Evolutionary conservation across 2,329 filamentous ascomycete species (phyloP).

Genomic region (Aurifilum marmelostoma): DNA sequence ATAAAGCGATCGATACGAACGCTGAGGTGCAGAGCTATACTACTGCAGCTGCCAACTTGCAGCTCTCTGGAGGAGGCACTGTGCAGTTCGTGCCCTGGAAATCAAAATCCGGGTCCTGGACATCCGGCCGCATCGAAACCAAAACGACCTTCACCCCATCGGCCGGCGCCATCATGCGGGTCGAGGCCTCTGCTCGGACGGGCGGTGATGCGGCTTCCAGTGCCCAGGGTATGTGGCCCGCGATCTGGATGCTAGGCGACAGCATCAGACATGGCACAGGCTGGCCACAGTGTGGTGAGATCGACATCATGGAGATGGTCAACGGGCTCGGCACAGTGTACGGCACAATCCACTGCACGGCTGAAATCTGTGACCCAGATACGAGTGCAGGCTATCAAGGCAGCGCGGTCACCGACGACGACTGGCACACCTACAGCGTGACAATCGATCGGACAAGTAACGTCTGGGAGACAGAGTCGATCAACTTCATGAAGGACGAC

Average conservation of each 20-base stretch:
- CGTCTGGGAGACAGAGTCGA: constrained; percentile 52
- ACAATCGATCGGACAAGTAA: constrained; percentile 52
- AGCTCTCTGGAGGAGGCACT: constrained; percentile 53
- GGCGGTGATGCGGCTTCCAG: constrained; percentile 42
- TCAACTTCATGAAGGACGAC: constrained; percentile 56
- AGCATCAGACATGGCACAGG: constrained; percentile 48
- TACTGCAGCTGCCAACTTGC: constrained; percentile 49
- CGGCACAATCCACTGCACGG: constrained; percentile 58
- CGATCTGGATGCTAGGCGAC: constrained; percentile 61
- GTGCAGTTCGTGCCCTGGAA: constrained; percentile 55
- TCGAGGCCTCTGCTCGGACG: constrained; percentile 52
- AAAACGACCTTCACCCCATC: constrained; percentile 50
- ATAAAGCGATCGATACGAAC: constrained; percentile 50
- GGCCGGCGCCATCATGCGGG: constrained; percentile 48
- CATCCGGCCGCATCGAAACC: constrained; percentile 58
- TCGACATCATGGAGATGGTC: constrained; percentile 61
- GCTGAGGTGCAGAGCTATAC: constrained; percentile 57
- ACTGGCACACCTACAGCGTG: constrained; percentile 55
- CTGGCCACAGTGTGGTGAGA: constrained; percentile 60
- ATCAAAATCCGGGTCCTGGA: constrained; percentile 49
- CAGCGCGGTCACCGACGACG: constrained; percentile 35
- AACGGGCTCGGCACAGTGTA: constrained; percentile 52
- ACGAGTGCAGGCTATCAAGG: constrained; percentile 41
- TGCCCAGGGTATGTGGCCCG: constrained; percentile 62
- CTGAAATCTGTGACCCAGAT: constrained; percentile 40